phyloP scores from a whole-genome alignment of 2,329 filamentous ascomycete genomes.

The Coniella vitis region DNA sequence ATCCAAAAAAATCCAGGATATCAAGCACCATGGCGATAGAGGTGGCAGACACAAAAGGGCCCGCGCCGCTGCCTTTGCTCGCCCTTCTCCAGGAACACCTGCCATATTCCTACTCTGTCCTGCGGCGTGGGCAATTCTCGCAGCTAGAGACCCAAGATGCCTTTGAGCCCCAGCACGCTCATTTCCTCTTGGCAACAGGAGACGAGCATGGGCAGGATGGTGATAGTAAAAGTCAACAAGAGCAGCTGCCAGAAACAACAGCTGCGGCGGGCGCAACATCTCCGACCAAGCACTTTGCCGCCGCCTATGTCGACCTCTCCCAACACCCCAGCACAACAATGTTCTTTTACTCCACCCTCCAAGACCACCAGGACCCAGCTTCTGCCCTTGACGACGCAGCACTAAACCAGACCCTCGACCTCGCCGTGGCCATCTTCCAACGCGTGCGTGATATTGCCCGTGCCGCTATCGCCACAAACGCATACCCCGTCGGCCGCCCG shows the following conservation, averaged over 20 bases:
- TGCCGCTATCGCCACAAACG: slow-evolving; percentile 17
- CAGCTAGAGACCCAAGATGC: slow-evolving; percentile 31
- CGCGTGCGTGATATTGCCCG: slow-evolving; percentile 21
- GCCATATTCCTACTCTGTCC: slow-evolving; percentile 52
- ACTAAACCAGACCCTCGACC: slow-evolving; percentile 25
- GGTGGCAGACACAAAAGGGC: slow-evolving; percentile 18
- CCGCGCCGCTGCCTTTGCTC: slow-evolving; percentile 30
- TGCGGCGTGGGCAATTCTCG: slow-evolving; percentile 57
- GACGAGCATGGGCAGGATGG: neutral
- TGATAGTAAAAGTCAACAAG: neutral
- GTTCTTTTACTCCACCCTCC: slow-evolving; percentile 53
- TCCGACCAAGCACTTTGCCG: slow-evolving; percentile 35
- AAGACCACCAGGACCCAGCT: slow-evolving; percentile 24
- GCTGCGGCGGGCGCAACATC: neutral
- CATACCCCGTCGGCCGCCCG: slow-evolving; percentile 11
- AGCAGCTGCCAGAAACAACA: too few relatives aligned
- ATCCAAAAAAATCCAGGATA: neutral
- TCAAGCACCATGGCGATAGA: slow-evolving; percentile 7
- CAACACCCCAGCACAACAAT: slow-evolving; percentile 56
- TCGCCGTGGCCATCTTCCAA: slow-evolving; percentile 26
- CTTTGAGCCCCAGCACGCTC: slow-evolving; percentile 31
- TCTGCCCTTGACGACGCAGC: slow-evolving; percentile 8
- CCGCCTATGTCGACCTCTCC: slow-evolving; percentile 55
- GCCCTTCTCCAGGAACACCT: slow-evolving; percentile 41
- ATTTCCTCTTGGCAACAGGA: slow-evolving; percentile 32